phyloP scores from a whole-genome alignment of 169 alveolate species.

The Plasmodium berghei region DNA sequence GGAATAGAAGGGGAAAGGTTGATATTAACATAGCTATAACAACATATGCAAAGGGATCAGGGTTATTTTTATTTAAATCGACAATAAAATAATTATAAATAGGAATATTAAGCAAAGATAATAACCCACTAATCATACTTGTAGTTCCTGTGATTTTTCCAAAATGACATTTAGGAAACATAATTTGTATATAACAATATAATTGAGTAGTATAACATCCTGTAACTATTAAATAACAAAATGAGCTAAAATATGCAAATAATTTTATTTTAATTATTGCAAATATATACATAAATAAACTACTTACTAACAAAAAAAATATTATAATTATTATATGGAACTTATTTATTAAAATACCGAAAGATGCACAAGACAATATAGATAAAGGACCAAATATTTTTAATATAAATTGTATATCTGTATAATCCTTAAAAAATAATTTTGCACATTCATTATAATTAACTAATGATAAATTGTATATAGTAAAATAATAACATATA shows the following conservation, averaged over 20 bases:
- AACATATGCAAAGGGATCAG: constrained; percentile 54
- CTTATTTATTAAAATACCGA: constrained; percentile 51
- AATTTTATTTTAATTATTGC: constrained; percentile 51
- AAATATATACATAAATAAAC: constrained; percentile 75
- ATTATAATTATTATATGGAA: constrained; percentile 50
- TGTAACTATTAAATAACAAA: constrained; percentile 76
- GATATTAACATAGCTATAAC: constrained; percentile 45
- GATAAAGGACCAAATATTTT: constrained; percentile 72
- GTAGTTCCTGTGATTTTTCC: constrained; percentile 82
- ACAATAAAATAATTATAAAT: constrained; percentile 74
- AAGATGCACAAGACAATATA: constrained; percentile 40
- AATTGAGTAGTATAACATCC: constrained; percentile 80
- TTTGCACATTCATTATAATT: constrained; percentile 71
- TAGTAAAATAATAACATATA: constrained; percentile 62
- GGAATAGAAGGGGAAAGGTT: constrained; percentile 35
- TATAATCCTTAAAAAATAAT: constrained; percentile 61
- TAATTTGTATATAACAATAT: constrained; percentile 76
- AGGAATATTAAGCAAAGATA: constrained; percentile 78
- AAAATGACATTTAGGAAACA: constrained; percentile 78
- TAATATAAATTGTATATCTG: constrained; percentile 38
- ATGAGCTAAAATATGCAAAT: constrained; percentile 74
- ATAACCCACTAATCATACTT: constrained; percentile 79
- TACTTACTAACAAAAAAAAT: constrained; percentile 43
- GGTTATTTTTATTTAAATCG: constrained; percentile 32
- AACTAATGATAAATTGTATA: constrained; percentile 71